These are phyloP conservation scores for Aspergillus taichungensis DNA, from an alignment of 495 filamentous ascomycete species.

Conservation along the genomic window DNA sequence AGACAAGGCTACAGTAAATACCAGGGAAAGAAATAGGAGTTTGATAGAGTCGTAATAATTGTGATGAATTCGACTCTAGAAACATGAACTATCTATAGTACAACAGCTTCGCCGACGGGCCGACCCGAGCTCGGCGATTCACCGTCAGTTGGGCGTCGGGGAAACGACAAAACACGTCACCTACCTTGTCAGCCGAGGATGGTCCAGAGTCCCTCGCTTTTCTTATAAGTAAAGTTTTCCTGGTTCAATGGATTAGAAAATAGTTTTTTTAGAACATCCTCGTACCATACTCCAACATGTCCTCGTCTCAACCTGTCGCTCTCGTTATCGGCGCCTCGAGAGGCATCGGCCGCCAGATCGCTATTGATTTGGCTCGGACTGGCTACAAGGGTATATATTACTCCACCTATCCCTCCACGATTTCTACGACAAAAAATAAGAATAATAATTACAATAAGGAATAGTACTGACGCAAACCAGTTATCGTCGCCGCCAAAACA, in stretches of 20 bases:
- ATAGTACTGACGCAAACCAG: constrained; percentile 27
- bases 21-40: too few relatives aligned
- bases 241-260: not conserved
- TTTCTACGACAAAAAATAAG: not conserved
- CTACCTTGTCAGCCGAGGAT: not conserved
- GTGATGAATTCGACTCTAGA: too few relatives aligned
- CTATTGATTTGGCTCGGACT: constrained; percentile 59
- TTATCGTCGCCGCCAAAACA: constrained; percentile 74
- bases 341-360: constrained; percentile 71
- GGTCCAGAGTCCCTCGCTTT: not conserved
- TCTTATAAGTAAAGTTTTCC: not conserved
- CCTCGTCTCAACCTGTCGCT: constrained; percentile 41
- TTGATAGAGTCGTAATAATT: too few relatives aligned
- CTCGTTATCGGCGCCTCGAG: constrained; percentile 62
- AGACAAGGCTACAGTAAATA: too few relatives aligned
- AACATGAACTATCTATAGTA: too few relatives aligned
- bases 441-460: constrained; percentile 1
- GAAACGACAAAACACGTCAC: not conserved
- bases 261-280: not conserved
- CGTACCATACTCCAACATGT: constrained; percentile 6
- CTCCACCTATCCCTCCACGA: not conserved
- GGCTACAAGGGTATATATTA: constrained; percentile 53
- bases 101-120: not conserved
- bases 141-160: not conserved
- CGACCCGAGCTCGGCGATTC: constrained; percentile 7